Evolutionary conservation across 2,329 filamentous ascomycete species (phyloP), one percentile per base, ranked within the genome.

Genomic region (Trichophaea hybrida): DNA sequence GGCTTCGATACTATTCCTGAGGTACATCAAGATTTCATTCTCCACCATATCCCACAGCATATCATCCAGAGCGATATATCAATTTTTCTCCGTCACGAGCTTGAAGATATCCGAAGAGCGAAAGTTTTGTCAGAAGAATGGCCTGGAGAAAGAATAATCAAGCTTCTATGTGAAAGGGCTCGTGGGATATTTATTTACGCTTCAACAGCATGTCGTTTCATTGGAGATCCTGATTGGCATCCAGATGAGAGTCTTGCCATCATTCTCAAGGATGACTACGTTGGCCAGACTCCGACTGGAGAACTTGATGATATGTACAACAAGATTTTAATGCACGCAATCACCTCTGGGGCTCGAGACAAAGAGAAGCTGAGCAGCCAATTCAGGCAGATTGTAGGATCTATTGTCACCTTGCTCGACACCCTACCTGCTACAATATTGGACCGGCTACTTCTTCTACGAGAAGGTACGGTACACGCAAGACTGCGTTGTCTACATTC

Each of bases 1-100:
- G 59, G 59, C 5, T 68, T 69, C 49, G 17, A 55, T 1, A 33
- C 52, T 31, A 59, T 66, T 48, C 37, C 51, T 12, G 55, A 37
- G 6, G 49, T 49, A 24, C 53, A 68, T 37, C 13, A 59, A 32
- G 33, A 59, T 52, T n/a, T 61, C 1, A 57, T 58, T 10, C 53
- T 66, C n/a, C 60, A 66, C 12, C 50, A 60, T 17, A 57, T 38
- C 12, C 60, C 60, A 1, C 15, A 44, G 17, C 2, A 10, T 12
- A 66, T 64, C 15, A 64, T 71, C 15, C 61, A 69, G 24, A 60
- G 65, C 17, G 70, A 72, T 46, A 69, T 72, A 31, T 53, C 44
- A 6, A 8, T 62, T 1, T 68, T 68, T 60, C 57, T 68, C 24
- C 54, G 60, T 31, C 53, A 62, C 34, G 55, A 64, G 32, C 58